Base-by-base conservation (phyloP, 805 yeast species). In the Cyberlindnera misumaiensis region DNA sequence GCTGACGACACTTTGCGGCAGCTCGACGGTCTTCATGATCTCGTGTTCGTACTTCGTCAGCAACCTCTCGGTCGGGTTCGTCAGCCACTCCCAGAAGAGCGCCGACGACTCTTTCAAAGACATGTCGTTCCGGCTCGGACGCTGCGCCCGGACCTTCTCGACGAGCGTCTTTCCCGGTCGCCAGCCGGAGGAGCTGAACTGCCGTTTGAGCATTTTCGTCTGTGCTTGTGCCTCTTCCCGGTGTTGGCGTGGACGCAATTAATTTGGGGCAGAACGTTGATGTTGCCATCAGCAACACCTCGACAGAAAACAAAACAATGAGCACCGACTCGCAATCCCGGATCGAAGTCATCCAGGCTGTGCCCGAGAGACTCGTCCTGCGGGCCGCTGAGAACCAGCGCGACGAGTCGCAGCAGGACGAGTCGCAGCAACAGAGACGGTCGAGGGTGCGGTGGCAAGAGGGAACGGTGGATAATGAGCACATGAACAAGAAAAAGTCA, bases 391-490 rank as follows among this genome's bases (percentile, higher is more conserved):
- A 36, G n/a, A 44, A 48, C 30, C 53, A 11, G 2, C 13, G 18
- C 10, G 17, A 13, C 8, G 35, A 33, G 15, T 20, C 17, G 16
- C 28, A 25, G 12, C 26, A 32, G 28, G 17, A n/a, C 11, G 17
- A 20, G 10, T 29, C 22, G 11, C 30, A 20, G 17, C 32, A 35
- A 12, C 36, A 35, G 11, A 38, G 41, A 28, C 62, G 70, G 37
- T 69, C 77, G 11, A 68, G 73, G 30, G 96, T 90, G 0, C 69
- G 77, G 37, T 90, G 97, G 96, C 69, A 80, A 7, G 84, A 82
- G 28, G 95, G 80, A 33, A 89, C 86, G 4, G 70, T 93, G 4
- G 97, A 90, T 58, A 90, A 90, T 58, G 98, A 90, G 62, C 62
- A 83, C 55, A 68, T 93, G 83, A 74, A 82, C 54, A 85, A 77